Evolutionary conservation across 208 protist species (phyloP).

Genomic region (Perkinsela sp.): DNA sequence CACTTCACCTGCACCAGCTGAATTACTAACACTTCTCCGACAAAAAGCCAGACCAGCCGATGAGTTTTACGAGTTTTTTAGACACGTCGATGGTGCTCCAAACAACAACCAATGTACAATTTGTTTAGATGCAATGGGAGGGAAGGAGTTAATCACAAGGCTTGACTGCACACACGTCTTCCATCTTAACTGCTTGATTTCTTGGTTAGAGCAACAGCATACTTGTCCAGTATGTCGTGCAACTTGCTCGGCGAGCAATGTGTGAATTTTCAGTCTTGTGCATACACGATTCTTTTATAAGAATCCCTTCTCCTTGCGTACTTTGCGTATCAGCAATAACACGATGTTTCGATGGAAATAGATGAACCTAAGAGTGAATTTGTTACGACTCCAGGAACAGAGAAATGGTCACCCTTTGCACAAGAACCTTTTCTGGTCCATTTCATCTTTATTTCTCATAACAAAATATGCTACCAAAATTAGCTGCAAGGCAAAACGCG

Average conservation of each 20-base stretch:
- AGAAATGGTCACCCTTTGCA: too few species aligned
- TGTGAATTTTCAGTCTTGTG: too few species aligned
- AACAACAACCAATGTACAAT: not conserved
- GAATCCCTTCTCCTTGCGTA: too few species aligned
- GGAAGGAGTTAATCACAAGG: not conserved
- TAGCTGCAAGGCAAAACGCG: too few species aligned
- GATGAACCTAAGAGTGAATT: too few species aligned
- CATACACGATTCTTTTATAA: too few species aligned
- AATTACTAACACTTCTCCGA: not conserved
- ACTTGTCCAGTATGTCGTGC: not conserved
- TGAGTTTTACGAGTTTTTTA: not conserved
- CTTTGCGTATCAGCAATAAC: too few species aligned
- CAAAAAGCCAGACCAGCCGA: not conserved
- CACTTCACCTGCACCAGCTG: not conserved
- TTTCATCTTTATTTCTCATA: too few species aligned
- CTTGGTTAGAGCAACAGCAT: not conserved
- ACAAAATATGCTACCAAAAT: too few species aligned
- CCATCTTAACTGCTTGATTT: not conserved
- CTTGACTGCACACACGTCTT: constrained; percentile 1
- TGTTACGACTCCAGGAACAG: too few species aligned
- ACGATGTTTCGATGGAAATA: too few species aligned
- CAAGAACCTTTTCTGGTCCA: too few species aligned
- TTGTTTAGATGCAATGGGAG: not conserved
- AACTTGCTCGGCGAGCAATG: not conserved
- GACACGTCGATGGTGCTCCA: not conserved